Evolutionary conservation across 257 asterid genomes (phyloP).

Genomic region (Solanum lignicaule): DNA sequence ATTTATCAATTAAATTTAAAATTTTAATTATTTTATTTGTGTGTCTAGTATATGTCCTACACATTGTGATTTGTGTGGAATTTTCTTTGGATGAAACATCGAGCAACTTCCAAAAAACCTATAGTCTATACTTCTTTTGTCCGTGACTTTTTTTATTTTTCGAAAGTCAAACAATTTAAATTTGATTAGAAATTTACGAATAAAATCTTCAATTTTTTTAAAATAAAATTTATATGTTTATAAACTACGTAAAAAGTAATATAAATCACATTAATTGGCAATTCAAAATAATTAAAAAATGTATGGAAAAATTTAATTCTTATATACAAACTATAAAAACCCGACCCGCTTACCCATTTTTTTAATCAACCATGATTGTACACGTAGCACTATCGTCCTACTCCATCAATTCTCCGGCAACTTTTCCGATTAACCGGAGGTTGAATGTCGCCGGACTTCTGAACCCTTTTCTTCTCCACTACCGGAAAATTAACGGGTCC

Average conservation of each 20-base stretch:
- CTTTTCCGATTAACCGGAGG: background rate
- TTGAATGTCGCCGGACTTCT: background rate
- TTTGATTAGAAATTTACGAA: fast-evolving
- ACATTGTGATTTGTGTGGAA: too few relatives aligned
- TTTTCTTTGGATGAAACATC: too few relatives aligned
- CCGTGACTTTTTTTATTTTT: too few relatives aligned
- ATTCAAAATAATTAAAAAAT: too few relatives aligned
- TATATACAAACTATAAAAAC: background rate
- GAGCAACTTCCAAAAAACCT: too few relatives aligned
- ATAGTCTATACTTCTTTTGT: too few relatives aligned
- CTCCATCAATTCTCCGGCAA: background rate
- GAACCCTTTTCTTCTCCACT: background rate
- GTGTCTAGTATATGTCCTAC: too few relatives aligned
- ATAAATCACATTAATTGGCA: too few relatives aligned
- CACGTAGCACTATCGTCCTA: background rate
- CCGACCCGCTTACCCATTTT: background rate
- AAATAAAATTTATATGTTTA: too few relatives aligned
- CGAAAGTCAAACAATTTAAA: fast-evolving
- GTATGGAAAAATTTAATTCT: background rate
- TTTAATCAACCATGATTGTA: background rate
- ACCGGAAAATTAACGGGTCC: background rate
- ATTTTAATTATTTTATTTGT: background rate
- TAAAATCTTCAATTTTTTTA: too few relatives aligned
- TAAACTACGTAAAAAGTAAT: too few relatives aligned
- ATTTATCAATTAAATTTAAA: background rate